These are phyloP conservation scores for Talaromyces proteolyticus DNA, from an alignment of 495 filamentous ascomycete species.

Conservation along the genomic window DNA sequence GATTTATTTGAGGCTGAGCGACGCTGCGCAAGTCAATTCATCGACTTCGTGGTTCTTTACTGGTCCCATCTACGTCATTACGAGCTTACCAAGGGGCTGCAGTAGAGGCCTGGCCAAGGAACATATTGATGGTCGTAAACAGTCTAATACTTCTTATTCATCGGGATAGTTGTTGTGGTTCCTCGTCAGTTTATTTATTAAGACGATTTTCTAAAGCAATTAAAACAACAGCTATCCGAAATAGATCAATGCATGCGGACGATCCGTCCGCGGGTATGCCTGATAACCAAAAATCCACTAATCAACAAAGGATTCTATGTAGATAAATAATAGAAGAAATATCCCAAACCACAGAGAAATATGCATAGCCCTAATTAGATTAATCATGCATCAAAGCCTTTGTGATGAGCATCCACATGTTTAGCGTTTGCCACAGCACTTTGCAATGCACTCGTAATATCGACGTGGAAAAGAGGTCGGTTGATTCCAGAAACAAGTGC, in stretches of 20 bases:
- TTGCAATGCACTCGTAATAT: slow-evolving; percentile 86
- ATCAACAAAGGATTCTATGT: background rate
- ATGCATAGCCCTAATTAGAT: slow-evolving; percentile 5
- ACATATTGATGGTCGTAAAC: too few relatives aligned
- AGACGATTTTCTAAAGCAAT: too few relatives aligned
- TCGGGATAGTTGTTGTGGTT: too few relatives aligned
- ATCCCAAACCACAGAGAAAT: too few relatives aligned
- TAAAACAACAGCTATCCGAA: background rate
- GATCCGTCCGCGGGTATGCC: background rate
- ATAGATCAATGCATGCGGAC: background rate
- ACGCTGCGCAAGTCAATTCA: too few relatives aligned
- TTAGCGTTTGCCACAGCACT: slow-evolving; percentile 79
- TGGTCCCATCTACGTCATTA: too few relatives aligned
- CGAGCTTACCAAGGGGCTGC: too few relatives aligned
- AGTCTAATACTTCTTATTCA: too few relatives aligned
- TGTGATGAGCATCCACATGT: slow-evolving; percentile 21
- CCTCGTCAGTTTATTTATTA: too few relatives aligned
- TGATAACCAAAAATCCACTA: background rate
- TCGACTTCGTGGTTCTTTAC: too few relatives aligned
- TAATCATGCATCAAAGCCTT: background rate
- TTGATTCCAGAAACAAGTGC: slow-evolving; percentile 80
- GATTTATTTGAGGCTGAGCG: too few relatives aligned
- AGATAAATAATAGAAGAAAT: background rate
- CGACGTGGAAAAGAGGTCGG: slow-evolving; percentile 89
- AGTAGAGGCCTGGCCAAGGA: too few relatives aligned